phyloP scores from a whole-genome alignment of 768 basidiomycete genomes.

The Lyophyllum semitale region DNA sequence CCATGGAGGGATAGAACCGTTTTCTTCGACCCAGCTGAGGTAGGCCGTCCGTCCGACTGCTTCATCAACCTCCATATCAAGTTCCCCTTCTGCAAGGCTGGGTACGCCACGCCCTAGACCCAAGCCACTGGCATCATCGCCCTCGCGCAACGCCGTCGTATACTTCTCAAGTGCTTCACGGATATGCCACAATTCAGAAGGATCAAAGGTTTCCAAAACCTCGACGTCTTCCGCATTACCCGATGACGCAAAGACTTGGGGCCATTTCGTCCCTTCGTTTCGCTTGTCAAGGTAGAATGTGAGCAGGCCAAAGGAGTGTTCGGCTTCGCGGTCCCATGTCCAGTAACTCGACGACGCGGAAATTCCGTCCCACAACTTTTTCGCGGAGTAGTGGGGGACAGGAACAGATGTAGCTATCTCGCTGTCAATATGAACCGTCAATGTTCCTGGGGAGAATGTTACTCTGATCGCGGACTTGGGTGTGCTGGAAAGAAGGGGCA shows the following conservation, averaged over 20 bases:
- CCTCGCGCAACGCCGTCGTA: constrained; percentile 61
- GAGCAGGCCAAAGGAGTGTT: constrained; percentile 66
- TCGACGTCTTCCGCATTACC: constrained; percentile 54
- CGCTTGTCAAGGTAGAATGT: constrained; percentile 87
- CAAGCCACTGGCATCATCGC: constrained; percentile 60
- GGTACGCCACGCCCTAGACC: constrained; percentile 73
- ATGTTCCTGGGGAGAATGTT: constrained; percentile 59
- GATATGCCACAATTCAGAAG: constrained; percentile 77
- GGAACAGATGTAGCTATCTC: constrained; percentile 33
- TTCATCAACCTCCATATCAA: constrained; percentile 87
- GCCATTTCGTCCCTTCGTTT: constrained; percentile 83
- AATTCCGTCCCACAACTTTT: constrained; percentile 80
- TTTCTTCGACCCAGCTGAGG: constrained; percentile 65
- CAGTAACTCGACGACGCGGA: constrained; percentile 81
- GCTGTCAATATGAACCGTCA: constrained; percentile 63
- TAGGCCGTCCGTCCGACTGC: constrained; percentile 66
- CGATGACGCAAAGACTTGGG: constrained; percentile 73
- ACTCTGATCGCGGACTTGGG: constrained; percentile 66
- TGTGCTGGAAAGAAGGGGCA: constrained; percentile 78
- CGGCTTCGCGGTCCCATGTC: constrained; percentile 87
- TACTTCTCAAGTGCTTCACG: constrained; percentile 86
- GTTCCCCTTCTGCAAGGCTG: constrained; percentile 83
- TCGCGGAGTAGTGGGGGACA: constrained; percentile 61
- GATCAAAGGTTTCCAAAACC: constrained; percentile 87
- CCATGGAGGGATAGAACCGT: constrained; percentile 50